Conservation (phyloP, 345 rosid species). For the Kernera saxatilis region DNA sequence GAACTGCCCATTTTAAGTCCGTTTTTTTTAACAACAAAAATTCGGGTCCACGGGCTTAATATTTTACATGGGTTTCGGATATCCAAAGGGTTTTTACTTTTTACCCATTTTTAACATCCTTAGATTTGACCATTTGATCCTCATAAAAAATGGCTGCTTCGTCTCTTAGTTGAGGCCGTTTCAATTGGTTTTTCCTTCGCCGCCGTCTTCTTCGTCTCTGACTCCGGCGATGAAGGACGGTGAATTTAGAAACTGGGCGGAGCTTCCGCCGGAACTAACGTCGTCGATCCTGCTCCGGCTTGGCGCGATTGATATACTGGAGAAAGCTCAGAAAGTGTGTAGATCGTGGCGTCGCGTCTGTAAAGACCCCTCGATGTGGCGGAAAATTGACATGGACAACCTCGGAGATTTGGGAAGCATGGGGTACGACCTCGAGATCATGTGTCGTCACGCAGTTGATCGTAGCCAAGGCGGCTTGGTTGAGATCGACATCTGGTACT, state of each 20-base stretch:
- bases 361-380: conserved; percentile 48
- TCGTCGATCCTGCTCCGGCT: conserved; percentile 35
- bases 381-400: conserved; percentile 35
- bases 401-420: neutral
- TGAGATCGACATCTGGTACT: conserved; percentile 35
- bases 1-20: no score
- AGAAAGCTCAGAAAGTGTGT: conserved; percentile 47
- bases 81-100: no score
- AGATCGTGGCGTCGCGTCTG: conserved; percentile 42
- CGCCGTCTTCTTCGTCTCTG: neutral
- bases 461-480: conserved; percentile 44
- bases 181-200: no score
- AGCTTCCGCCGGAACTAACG: conserved; percentile 44
- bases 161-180: no score
- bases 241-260: conserved; percentile 37
- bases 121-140: no score
- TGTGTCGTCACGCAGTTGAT: conserved; percentile 49
- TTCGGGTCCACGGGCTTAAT: no score
- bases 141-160: no score
- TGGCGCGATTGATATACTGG: conserved; percentile 36
- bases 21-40: no score
- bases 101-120: no score
- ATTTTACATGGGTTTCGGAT: no score
- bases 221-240: neutral
- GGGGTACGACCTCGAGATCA: neutral